Conservation (phyloP, 305 asterid genomes). For the Fraxinus baroniana region DNA sequence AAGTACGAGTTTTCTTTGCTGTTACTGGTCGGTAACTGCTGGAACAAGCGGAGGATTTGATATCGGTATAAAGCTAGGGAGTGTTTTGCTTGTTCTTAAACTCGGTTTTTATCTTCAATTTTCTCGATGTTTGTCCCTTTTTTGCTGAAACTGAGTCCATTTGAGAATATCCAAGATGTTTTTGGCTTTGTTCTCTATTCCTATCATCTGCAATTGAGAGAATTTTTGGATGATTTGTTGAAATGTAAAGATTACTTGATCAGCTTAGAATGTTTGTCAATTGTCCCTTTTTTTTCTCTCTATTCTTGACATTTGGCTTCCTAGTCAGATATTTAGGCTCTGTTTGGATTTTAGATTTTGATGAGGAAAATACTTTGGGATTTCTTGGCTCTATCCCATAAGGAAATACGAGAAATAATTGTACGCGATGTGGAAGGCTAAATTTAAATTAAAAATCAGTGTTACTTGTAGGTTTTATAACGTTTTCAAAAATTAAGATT, state of each 20-base stretch:
- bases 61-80: constrained; percentile 16
- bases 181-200: background rate
- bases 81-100: constrained; percentile 8
- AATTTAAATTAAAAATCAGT: background rate
- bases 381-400: background rate
- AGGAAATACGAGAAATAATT: background rate
- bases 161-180: background rate
- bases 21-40: constrained; percentile 34
- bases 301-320: background rate
- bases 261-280: background rate
- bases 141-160: background rate
- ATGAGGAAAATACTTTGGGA: background rate
- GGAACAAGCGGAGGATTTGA: constrained; percentile 5
- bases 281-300: background rate
- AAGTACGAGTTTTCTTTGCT: constrained; percentile 7
- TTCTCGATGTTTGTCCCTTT: background rate
- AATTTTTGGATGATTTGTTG: background rate
- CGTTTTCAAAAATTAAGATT: background rate
- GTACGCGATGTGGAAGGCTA: background rate
- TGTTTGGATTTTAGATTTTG: background rate
- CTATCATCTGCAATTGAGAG: background rate
- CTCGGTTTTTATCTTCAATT: constrained; percentile 20
- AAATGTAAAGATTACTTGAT: background rate
- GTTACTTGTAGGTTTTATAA: background rate
- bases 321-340: background rate